Percentiles rank a stretch among this genome's conserved stretches.
Evolutionary conservation across 2,329 filamentous ascomycete genomes (phyloP).

Genomic region (Exophiala mesophila): DNA sequence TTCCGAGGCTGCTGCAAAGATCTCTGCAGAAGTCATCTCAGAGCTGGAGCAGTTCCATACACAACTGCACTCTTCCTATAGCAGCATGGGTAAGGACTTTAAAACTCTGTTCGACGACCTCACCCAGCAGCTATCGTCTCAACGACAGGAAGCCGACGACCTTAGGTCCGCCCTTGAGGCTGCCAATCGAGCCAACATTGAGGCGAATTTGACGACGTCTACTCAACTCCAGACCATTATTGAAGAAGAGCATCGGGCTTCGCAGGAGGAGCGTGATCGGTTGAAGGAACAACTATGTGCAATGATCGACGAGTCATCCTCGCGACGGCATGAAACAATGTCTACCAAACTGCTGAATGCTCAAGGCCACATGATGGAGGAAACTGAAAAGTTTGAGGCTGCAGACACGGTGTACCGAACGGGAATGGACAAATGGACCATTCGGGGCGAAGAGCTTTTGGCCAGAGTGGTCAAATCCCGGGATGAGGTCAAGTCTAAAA

Average conservation of each 20-base stretch:
- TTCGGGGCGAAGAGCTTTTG: conserved; percentile 63
- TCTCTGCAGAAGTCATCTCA: conserved; percentile 80
- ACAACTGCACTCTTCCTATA: conserved; percentile 78
- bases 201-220: conserved; percentile 64
- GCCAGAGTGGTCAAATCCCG: conserved; percentile 67
- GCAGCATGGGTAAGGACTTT: conserved; percentile 76
- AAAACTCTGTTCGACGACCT: conserved; percentile 80
- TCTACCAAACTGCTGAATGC: conserved; percentile 58
- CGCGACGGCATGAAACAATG: conserved; percentile 68
- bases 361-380: conserved; percentile 59
- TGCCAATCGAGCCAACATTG: conserved; percentile 63
- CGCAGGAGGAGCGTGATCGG: conserved; percentile 66
- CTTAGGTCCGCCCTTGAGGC: conserved; percentile 67
- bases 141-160: conserved; percentile 69
- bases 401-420: conserved; percentile 62
- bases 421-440: conserved; percentile 70
- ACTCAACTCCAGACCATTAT: conserved; percentile 63
- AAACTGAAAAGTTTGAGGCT: conserved; percentile 61
- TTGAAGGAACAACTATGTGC: conserved; percentile 70
- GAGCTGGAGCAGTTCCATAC: conserved; percentile 81
- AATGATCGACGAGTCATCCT: conserved; percentile 70
- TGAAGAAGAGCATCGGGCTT: conserved; percentile 69
- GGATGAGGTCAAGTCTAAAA: conserved; percentile 71
- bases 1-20: conserved; percentile 77
- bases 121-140: conserved; percentile 65